phyloP scores from a whole-genome alignment of 371 early-diverging fungal species.

The Saksenaea oblongispora region DNA sequence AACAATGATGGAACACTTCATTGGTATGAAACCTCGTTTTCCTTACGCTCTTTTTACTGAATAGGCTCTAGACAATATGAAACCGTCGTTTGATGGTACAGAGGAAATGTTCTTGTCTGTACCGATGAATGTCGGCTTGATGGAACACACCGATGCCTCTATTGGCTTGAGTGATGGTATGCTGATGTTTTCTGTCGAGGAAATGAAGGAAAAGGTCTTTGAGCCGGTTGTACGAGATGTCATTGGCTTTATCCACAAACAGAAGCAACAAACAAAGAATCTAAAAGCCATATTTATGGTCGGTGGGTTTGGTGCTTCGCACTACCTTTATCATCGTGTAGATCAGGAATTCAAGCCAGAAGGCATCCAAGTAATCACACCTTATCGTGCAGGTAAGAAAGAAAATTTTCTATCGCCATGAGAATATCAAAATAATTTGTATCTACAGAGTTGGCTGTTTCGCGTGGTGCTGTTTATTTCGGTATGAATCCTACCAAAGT shows the following conservation, averaged over 20 bases:
- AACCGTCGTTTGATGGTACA: conserved; percentile 57
- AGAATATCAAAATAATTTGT: neutral
- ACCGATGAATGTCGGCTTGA: conserved; percentile 49
- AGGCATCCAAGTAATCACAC: conserved; percentile 31
- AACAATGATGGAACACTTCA: conserved; percentile 52
- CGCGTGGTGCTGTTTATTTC: conserved; percentile 50
- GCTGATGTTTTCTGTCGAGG: conserved; percentile 37
- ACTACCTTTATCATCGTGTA: conserved; percentile 42
- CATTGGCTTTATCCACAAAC: conserved; percentile 28
- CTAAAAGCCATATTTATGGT: conserved; percentile 51
- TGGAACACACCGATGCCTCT: conserved; percentile 41
- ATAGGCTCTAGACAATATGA: conserved; percentile 31
- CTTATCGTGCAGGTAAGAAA: conserved; percentile 42
- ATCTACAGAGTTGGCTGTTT: conserved; percentile 41
- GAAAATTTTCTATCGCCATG: neutral
- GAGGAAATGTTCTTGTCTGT: conserved; percentile 52
- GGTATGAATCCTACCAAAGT: conserved; percentile 46
- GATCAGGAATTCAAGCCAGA: conserved; percentile 33
- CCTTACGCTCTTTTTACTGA: neutral
- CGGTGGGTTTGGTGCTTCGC: conserved; percentile 52
- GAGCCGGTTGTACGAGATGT: conserved; percentile 45
- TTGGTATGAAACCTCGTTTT: conserved; percentile 24
- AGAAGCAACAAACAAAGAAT: conserved; percentile 31
- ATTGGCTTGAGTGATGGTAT: conserved; percentile 48
- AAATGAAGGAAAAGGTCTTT: conserved; percentile 40